Evolutionary conservation across 2,329 filamentous ascomycete genomes (phyloP).

Genomic region (Fusarium palustre): DNA sequence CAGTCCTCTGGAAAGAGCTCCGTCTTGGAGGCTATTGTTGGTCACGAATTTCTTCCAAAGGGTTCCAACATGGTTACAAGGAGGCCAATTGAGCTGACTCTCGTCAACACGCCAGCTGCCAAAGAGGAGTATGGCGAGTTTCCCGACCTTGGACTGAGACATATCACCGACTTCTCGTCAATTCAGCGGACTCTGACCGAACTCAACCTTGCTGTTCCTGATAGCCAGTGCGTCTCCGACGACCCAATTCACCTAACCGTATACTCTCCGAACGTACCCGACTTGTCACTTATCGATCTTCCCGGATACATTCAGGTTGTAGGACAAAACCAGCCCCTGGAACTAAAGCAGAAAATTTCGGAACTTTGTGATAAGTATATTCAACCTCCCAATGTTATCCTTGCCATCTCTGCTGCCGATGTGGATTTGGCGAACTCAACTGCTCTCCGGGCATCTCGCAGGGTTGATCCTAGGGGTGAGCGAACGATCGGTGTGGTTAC

Average conservation of each 20-base stretch:
- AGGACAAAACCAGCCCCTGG: slow-evolving; percentile 87
- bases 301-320: slow-evolving; percentile 98
- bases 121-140: slow-evolving; percentile 95
- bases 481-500: slow-evolving; percentile 98
- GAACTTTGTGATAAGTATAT: slow-evolving; percentile 99
- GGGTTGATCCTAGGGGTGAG: slow-evolving; percentile 94
- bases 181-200: slow-evolving; percentile 96
- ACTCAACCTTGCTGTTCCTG: slow-evolving; percentile 91
- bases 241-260: slow-evolving; percentile 97
- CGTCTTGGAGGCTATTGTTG: slow-evolving; percentile 95
- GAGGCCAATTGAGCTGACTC: slow-evolving; percentile 92
- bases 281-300: slow-evolving; percentile 94
- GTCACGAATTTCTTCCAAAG: slow-evolving; percentile 97
- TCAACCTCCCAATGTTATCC: slow-evolving; percentile 92
- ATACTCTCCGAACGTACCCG: slow-evolving; percentile 94
- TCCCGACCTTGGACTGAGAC: slow-evolving; percentile 87
- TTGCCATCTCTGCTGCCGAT: slow-evolving; percentile 97
- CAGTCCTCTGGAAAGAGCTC: slow-evolving; percentile 99
- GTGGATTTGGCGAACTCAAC: slow-evolving; percentile 98
- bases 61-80: slow-evolving; percentile 99
- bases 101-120: slow-evolving; percentile 92
- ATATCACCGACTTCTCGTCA: slow-evolving; percentile 89
- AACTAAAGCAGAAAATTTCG: slow-evolving; percentile 94
- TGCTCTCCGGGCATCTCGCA: slow-evolving; percentile 85
- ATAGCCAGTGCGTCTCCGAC: slow-evolving; percentile 91